Percentiles rank a stretch among this genome's conserved stretches.
These are phyloP conservation scores for Backusella macrospora DNA, from an alignment of 192 early-diverging fungal genomes.

Conservation along the genomic window DNA sequence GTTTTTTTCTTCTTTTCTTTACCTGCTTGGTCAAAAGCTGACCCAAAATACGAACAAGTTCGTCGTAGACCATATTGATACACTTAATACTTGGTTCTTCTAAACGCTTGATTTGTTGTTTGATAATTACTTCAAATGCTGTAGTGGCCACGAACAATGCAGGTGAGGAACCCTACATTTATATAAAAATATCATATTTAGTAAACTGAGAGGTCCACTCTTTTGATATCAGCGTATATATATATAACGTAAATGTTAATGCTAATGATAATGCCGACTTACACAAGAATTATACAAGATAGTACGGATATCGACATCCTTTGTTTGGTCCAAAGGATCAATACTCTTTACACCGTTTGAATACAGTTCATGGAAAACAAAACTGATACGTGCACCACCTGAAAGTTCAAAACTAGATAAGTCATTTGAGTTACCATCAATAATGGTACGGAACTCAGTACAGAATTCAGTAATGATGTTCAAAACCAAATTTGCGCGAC, in stretches of 20 bases:
- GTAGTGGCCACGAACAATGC: constrained; percentile 97
- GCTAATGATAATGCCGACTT: not conserved
- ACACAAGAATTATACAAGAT: constrained; percentile 97
- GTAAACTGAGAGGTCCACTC: not conserved
- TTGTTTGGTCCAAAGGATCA: constrained; percentile 98
- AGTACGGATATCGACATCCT: constrained; percentile 98
- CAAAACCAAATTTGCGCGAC: constrained; percentile 89
- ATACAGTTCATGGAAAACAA: constrained; percentile 99
- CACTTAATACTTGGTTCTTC: constrained; percentile 98
- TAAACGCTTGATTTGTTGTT: constrained; percentile 97
- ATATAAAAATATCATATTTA: not conserved
- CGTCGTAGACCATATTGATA: constrained; percentile 95
- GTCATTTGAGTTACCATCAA: constrained; percentile 96
- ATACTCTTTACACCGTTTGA: constrained; percentile 88
- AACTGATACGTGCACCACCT: constrained; percentile 98
- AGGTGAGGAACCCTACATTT: constrained; percentile 85
- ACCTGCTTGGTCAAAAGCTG: constrained; percentile 90
- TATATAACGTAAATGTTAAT: not conserved
- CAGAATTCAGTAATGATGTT: constrained; percentile 99
- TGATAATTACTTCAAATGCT: constrained; percentile 98
- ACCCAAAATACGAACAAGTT: constrained; percentile 95
- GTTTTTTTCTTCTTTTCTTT: not conserved
- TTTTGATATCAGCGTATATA: too few relatives aligned
- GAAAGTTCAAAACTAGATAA: constrained; percentile 93
- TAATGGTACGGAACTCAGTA: constrained; percentile 93